phyloP scores from a whole-genome alignment of 2,329 filamentous ascomycete genomes.

The Rhynchosporium secalis region DNA sequence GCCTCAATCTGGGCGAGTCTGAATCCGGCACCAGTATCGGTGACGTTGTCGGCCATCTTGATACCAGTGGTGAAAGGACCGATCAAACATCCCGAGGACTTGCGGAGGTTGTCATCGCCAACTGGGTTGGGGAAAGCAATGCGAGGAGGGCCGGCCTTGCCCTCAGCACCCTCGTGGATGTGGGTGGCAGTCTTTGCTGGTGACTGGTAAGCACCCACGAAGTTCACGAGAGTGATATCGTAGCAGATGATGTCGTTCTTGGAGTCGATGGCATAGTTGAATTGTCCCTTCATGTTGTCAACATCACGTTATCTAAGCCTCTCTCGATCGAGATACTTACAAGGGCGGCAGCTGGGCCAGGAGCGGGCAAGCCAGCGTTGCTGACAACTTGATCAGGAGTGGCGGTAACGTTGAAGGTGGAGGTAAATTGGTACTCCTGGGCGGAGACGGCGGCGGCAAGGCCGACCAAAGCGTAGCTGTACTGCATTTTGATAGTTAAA shows the following conservation, averaged over 20 bases:
- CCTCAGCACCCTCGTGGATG: conserved; percentile 48
- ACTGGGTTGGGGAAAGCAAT: conserved; percentile 49
- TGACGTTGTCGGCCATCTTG: conserved; percentile 40
- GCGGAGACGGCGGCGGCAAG: neutral
- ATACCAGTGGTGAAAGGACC: conserved; percentile 48
- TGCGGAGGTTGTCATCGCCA: conserved; percentile 38
- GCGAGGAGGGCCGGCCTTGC: conserved; percentile 48
- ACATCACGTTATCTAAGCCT: too few relatives aligned
- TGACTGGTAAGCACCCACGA: conserved; percentile 48
- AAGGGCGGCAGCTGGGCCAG: conserved; percentile 42
- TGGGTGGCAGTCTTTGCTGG: conserved; percentile 51
- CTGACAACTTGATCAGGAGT: conserved; percentile 49
- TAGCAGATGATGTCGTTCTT: conserved; percentile 38
- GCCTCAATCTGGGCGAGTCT: conserved; percentile 48
- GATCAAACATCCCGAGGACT: conserved; percentile 36
- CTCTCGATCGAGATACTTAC: too few relatives aligned
- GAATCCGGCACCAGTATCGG: conserved; percentile 49
- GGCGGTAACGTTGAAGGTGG: conserved; percentile 48
- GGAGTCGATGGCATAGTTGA: conserved; percentile 51
- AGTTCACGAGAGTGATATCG: conserved; percentile 48
- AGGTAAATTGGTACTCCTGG: conserved; percentile 43
- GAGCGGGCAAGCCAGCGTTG: conserved; percentile 36
- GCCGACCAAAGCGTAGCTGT: conserved; percentile 3
- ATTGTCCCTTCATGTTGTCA: conserved; percentile 42
- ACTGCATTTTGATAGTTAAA: conserved; percentile 3